Base-by-base conservation (phyloP, 2,329 filamentous ascomycete genomes). In the Diaporthe amygdali region DNA sequence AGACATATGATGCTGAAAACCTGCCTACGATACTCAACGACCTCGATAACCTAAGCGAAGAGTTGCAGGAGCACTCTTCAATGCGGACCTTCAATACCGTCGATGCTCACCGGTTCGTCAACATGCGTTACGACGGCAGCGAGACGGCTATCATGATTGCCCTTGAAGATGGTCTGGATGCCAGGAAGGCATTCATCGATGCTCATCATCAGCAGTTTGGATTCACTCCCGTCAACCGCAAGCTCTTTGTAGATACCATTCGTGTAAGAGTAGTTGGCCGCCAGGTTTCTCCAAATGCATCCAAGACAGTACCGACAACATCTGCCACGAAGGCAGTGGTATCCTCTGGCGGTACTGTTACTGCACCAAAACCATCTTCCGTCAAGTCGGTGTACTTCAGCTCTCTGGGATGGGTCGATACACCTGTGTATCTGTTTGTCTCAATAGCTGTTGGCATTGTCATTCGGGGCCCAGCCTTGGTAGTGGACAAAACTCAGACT, bases 401-500 rank as follows among this genome's bases (percentile, higher is more conserved):
- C 27, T 52, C 73, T n/a, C 66, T 63, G 2, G 72, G 71, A 22
- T 73, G 74, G 66, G 67, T 61, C n/a, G 71, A 75, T 32, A 74
- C 72, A 12, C 69, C 73, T 0, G 74, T 74, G 27, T 75, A 74
- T 54, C 66, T 54, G 2, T 71, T 75, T 39, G 56, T 68, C 10
- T 44, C 41, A 2, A 49, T 72, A 47, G 20, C 39, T 7, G 22
- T 34, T 6, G 56, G 47, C 7, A 22, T 17, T n/a, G n/a, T 17
- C 20, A 52, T 72, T 5, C 49, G 8, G 2, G 70, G 70, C 1
- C 67, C 70, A 4, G 70, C 70, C 3, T 30, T 72, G 46, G 64
- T 72, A 25, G 55, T 72, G 41, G 70, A 86, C 74, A 78, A 82
- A 49, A 86, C 84, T 1, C 84, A 86, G 68, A 86, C 84, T 0